Evolutionary conservation across 192 early-diverging fungal genomes (phyloP).

Genomic region (Dimargaris xerosporica): DNA sequence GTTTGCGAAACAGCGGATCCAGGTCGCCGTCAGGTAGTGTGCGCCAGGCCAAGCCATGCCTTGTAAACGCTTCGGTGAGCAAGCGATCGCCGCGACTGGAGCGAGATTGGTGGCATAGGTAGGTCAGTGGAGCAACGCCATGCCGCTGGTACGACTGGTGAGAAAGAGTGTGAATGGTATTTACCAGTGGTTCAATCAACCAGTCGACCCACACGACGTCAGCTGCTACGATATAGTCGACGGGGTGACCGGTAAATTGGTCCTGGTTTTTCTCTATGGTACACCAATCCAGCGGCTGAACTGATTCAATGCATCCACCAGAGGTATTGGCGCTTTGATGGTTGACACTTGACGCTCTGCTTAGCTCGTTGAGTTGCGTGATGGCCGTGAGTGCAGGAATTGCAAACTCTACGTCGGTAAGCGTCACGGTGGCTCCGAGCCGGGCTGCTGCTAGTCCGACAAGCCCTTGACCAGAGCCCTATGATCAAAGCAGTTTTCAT

Average conservation of each 20-base stretch:
- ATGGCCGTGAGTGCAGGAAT: constrained; percentile 11
- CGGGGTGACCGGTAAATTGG: too few relatives aligned
- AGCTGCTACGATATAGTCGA: constrained; percentile 27
- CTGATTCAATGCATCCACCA: too few relatives aligned
- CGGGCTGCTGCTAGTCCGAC: constrained; percentile 19
- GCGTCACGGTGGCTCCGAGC: constrained; percentile 17
- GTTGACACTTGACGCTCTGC: constrained; percentile 1
- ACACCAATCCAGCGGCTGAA: too few relatives aligned
- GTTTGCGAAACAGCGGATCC: neutral
- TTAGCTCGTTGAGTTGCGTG: constrained; percentile 14
- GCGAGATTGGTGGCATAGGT: constrained; percentile 9
- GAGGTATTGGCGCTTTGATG: too few relatives aligned
- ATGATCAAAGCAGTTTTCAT: too few relatives aligned
- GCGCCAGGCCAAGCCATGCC: neutral
- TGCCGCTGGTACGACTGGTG: too few relatives aligned
- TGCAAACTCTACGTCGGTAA: constrained; percentile 21
- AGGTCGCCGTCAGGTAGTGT: neutral
- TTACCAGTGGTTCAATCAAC: constrained; percentile 20
- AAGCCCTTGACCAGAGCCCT: constrained; percentile 24
- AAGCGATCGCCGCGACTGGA: neutral
- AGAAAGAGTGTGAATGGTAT: constrained; percentile 19
- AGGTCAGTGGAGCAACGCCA: constrained; percentile 11
- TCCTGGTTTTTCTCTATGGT: too few relatives aligned
- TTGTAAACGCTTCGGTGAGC: neutral
- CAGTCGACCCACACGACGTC: constrained; percentile 32